phyloP scores from a whole-genome alignment of 164 flowering plant genomes.

The grape (Vitis vinifera) region DNA sequence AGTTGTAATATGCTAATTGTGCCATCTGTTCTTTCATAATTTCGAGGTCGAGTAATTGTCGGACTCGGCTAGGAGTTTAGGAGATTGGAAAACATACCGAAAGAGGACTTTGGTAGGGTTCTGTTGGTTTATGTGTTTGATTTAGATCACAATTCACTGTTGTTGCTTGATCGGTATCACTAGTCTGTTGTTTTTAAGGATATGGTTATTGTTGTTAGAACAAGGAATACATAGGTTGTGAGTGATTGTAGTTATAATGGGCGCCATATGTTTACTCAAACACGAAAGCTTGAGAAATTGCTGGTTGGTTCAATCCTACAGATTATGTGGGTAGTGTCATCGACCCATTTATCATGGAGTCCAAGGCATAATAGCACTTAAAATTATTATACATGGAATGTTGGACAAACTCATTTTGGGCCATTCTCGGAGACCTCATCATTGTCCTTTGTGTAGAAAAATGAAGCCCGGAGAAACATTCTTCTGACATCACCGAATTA shows the following conservation, averaged over 20 bases:
- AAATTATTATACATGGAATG: conserved; percentile 95
- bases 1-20: conserved; percentile 49
- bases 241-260: conserved; percentile 94
- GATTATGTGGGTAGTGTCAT: conserved; percentile 98
- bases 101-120: conserved; percentile 72
- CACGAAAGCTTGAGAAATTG: conserved; percentile 84
- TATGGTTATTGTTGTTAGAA: conserved; percentile 96
- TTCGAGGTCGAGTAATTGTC: conserved; percentile 56
- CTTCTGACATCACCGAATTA: conserved; percentile 73
- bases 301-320: conserved; percentile 87
- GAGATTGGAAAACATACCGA: conserved; percentile 50
- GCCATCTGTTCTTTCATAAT: conserved; percentile 77
- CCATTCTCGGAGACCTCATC: conserved; percentile 82
- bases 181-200: conserved; percentile 88
- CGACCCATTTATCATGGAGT: conserved; percentile 93
- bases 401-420: conserved; percentile 96
- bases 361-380: conserved; percentile 71
- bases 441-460: conserved; percentile 88
- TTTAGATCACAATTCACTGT: conserved; percentile 55
- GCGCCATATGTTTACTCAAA: conserved; percentile 78
- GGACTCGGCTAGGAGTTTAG: conserved; percentile 68
- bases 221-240: conserved; percentile 81
- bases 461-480: conserved; percentile 89
- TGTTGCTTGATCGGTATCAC: conserved; percentile 91
- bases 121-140: conserved; percentile 94